These are phyloP conservation scores for Simmondsia chinensis DNA, from an alignment of 148 eudicot species.

Conservation along the genomic window DNA sequence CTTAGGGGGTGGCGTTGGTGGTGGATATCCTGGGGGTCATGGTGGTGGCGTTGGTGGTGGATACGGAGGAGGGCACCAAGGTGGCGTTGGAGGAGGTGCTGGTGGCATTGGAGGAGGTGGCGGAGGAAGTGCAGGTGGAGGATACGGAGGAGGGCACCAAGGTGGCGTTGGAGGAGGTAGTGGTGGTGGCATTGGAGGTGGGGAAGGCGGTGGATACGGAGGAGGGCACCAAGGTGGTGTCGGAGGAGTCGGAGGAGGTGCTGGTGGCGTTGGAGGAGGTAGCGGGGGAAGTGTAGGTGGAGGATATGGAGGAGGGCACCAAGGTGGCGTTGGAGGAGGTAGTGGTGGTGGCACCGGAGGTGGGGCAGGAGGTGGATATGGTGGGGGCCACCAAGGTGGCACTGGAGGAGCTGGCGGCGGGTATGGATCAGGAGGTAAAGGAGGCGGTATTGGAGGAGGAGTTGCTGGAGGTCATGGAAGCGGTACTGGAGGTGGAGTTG, in stretches of 20 bases:
- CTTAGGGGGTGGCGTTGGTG: background rate
- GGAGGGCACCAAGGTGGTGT: background rate
- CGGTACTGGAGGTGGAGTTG: constrained; percentile 1
- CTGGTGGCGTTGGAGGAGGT: constrained; percentile 5
- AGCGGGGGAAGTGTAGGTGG: constrained; percentile 8
- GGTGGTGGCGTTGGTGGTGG: constrained; percentile 1
- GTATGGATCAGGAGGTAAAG: constrained; percentile 3
- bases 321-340: constrained; percentile 9
- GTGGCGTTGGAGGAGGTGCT: background rate
- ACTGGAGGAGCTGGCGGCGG: constrained; percentile 6
- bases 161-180: background rate
- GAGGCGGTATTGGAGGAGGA: constrained; percentile 4
- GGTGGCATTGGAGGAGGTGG: background rate
- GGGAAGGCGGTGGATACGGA: background rate
- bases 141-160: background rate
- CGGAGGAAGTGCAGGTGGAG: background rate
- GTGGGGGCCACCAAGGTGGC: constrained; percentile 7
- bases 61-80: background rate
- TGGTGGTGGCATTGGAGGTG: background rate
- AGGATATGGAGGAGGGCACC: constrained; percentile 1
- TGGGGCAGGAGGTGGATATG: background rate
- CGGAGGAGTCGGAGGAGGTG: background rate
- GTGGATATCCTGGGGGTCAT: constrained; percentile 4
- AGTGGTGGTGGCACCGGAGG: constrained; percentile 8
- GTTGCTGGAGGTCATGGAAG: constrained; percentile 6